Evolutionary conservation across 2,329 filamentous ascomycete species (phyloP).

Genomic region (Microcyclospora tardicrescens): DNA sequence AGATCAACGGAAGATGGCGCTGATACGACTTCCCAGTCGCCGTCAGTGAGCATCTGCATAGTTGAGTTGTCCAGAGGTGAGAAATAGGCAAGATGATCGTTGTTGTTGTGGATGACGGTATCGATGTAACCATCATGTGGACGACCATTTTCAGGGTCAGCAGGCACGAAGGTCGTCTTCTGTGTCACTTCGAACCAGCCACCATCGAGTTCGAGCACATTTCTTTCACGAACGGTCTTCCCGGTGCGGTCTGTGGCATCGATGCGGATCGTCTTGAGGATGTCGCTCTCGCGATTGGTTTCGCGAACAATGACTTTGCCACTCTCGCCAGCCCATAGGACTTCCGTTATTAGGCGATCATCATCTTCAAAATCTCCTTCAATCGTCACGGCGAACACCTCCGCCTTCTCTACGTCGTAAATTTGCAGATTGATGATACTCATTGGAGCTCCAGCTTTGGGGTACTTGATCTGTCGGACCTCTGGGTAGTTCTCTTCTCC

Average conservation of each 20-base stretch:
- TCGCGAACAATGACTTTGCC: conserved; percentile 75
- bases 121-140: conserved; percentile 85
- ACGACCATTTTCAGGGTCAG: conserved; percentile 57
- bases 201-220: conserved; percentile 76
- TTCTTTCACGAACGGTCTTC: conserved; percentile 63
- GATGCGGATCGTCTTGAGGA: conserved; percentile 76
- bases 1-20: conserved; percentile 70
- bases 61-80: conserved; percentile 69
- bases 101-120: conserved; percentile 71
- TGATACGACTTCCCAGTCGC: conserved; percentile 81
- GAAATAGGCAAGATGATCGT: conserved; percentile 89
- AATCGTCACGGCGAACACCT: conserved; percentile 69
- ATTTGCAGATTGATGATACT: conserved; percentile 79
- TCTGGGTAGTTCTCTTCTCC: conserved; percentile 87
- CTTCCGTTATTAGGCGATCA: conserved; percentile 80
- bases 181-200: conserved; percentile 96
- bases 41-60: conserved; percentile 77
- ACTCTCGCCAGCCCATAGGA: conserved; percentile 68
- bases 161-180: conserved; percentile 72
- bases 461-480: conserved; percentile 86
- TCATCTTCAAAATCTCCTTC: conserved; percentile 65
- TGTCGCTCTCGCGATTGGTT: conserved; percentile 86
- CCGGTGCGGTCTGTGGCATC: conserved; percentile 63
- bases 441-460: conserved; percentile 88
- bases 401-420: conserved; percentile 65